Evolutionary conservation across 768 basidiomycete genomes (phyloP).

Genomic region (Leccinum broughii): DNA sequence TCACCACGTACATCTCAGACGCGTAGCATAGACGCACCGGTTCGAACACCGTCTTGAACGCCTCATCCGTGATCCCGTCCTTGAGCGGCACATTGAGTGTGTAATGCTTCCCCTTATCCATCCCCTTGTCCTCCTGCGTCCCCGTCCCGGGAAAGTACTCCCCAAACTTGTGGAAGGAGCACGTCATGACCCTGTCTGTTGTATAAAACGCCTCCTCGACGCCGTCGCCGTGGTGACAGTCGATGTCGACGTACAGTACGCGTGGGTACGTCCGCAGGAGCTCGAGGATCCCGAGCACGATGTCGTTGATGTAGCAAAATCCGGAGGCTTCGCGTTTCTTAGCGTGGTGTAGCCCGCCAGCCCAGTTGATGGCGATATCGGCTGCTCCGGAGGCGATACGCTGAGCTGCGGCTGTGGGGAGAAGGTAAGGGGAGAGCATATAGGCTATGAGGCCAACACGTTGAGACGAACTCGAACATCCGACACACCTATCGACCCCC

Average conservation of each 20-base stretch:
- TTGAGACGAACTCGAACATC: neutral
- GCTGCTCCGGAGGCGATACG: conserved; percentile 59
- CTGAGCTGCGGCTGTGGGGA: conserved; percentile 69
- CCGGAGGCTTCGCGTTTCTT: conserved; percentile 98
- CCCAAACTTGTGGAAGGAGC: conserved; percentile 96
- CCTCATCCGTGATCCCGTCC: conserved; percentile 92
- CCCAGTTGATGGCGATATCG: conserved; percentile 93
- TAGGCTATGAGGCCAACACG: neutral
- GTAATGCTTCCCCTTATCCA: conserved; percentile 83
- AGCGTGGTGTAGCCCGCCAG: conserved; percentile 98
- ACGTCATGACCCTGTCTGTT: conserved; percentile 96
- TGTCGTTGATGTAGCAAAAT: conserved; percentile 99
- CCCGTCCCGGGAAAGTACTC: conserved; percentile 79
- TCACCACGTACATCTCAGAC: neutral
- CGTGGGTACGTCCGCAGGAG: conserved; percentile 82
- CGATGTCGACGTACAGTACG: conserved; percentile 96
- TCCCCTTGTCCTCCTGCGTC: conserved; percentile 81
- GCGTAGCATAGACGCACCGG: conserved; percentile 56
- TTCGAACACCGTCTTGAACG: conserved; percentile 86
- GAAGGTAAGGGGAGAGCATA: neutral
- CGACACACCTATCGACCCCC: conserved; percentile 85
- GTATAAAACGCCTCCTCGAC: conserved; percentile 99
- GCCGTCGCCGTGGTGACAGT: conserved; percentile 98
- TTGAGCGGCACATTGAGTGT: conserved; percentile 91
- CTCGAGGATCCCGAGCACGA: conserved; percentile 92